A percentile compares a stretch with the other conserved stretches of the same genome.
phyloP scores from a whole-genome alignment of 1,284 basidiomycete genomes.

The Athelia sp. region DNA sequence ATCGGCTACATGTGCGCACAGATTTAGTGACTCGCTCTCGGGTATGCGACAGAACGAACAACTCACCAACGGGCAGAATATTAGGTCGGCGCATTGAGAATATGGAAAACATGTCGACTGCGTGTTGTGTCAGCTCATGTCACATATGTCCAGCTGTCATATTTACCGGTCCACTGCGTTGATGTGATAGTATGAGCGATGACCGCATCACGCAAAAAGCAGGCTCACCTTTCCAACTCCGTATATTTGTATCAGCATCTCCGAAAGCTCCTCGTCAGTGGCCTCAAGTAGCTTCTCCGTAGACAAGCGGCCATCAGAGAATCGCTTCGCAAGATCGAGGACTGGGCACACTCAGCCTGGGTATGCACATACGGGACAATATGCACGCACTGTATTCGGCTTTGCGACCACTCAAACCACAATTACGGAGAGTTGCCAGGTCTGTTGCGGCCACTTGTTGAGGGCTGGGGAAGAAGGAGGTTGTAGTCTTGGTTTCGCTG shows the following conservation, averaged over 20 bases:
- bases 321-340: constrained; percentile 70
- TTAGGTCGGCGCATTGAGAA: constrained; percentile 81
- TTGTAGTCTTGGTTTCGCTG: constrained; percentile 13
- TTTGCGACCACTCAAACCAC: constrained; percentile 77
- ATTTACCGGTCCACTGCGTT: constrained; percentile 44
- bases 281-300: constrained; percentile 67
- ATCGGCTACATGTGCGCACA: constrained; percentile 48
- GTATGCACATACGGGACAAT: background rate
- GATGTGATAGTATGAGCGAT: background rate
- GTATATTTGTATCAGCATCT: constrained; percentile 72
- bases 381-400: constrained; percentile 71
- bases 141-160: background rate
- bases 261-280: constrained; percentile 68
- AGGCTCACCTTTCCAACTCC: constrained; percentile 67
- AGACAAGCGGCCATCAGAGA: constrained; percentile 73
- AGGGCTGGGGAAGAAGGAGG: constrained; percentile 64
- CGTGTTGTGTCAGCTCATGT: background rate
- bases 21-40: background rate
- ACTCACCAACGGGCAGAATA: constrained; percentile 70
- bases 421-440: constrained; percentile 53
- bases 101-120: constrained; percentile 87
- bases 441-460: constrained; percentile 60
- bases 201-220: constrained; percentile 1
- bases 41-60: background rate
- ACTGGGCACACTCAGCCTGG: constrained; percentile 43